phyloP scores from a whole-genome alignment of 192 early-diverging fungal species.

The Geranomyces variabilis region DNA sequence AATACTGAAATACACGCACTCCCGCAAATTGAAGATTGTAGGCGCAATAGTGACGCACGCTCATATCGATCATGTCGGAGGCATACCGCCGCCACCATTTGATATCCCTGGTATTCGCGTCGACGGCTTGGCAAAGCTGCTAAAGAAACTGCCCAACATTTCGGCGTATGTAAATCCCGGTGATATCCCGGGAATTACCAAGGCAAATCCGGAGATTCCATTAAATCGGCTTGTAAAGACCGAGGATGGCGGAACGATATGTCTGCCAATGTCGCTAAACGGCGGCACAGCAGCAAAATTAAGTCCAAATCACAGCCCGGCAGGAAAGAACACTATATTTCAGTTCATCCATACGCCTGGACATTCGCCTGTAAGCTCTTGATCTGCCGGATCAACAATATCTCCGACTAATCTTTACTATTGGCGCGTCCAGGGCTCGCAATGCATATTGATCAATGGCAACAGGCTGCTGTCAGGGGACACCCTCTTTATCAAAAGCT shows the following conservation, averaged over 20 bases:
- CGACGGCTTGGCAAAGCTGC: conserved; percentile 72
- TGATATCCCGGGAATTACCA: conserved; percentile 72
- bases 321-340: conserved; percentile 41
- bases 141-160: conserved; percentile 74
- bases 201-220: conserved; percentile 69
- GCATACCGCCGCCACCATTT: conserved; percentile 84
- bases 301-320: neutral
- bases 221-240: conserved; percentile 58
- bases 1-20: conserved; percentile 63
- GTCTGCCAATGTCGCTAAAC: conserved; percentile 36
- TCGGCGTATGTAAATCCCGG: conserved; percentile 73
- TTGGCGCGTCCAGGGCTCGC: conserved; percentile 53
- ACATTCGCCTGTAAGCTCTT: conserved; percentile 69
- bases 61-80: conserved; percentile 58
- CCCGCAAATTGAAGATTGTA: conserved; percentile 67
- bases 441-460: conserved; percentile 78
- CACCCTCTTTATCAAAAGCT: conserved; percentile 77
- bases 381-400: neutral
- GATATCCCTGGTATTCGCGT: conserved; percentile 79
- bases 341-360: conserved; percentile 91
- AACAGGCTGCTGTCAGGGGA: conserved; percentile 82
- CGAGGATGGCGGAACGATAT: conserved; percentile 57
- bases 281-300: neutral
- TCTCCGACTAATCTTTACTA: neutral
- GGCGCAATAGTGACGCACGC: conserved; percentile 53